A percentile compares a stretch with the other conserved stretches of the same genome.
Conservation (phyloP, 2,329 filamentous ascomycete genomes). For the Fusarium pseudoanthophilum region DNA sequence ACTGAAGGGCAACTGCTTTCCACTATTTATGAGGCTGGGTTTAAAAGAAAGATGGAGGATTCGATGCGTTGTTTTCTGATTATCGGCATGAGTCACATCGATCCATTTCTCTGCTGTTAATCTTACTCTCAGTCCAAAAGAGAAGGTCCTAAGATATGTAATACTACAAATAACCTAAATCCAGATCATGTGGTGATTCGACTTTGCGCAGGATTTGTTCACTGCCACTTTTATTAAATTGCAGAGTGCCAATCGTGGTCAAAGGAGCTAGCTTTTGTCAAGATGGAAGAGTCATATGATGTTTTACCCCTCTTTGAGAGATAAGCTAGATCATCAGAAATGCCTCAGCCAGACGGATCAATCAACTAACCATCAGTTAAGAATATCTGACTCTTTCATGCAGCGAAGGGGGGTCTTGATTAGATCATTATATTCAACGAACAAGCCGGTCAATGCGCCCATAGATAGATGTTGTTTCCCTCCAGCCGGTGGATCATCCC, state of each 20-base stretch:
- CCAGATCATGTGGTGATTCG: accelerated
- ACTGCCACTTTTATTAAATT: background rate
- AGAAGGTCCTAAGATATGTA: background rate
- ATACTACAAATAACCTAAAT: background rate
- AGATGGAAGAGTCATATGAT: background rate
- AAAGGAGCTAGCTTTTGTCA: background rate
- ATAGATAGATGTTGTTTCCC: too few species aligned
- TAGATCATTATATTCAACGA: accelerated
- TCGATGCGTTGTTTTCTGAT: accelerated
- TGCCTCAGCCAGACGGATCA: background rate
- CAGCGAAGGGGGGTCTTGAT: too few species aligned
- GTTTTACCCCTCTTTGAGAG: background rate
- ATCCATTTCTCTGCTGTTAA: background rate
- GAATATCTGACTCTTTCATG: too few species aligned
- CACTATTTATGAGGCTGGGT: accelerated
- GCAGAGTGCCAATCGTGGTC: background rate
- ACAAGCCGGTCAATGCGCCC: too few species aligned
- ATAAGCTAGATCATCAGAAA: background rate
- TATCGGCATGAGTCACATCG: background rate
- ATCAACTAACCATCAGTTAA: too few species aligned
- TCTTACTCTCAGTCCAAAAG: background rate
- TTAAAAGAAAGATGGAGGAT: accelerated
- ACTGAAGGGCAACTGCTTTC: accelerated
- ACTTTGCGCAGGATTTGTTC: background rate
- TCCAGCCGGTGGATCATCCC: background rate